A percentile compares a stretch with the other conserved stretches of the same genome.
Evolutionary conservation across 331 rosid species (phyloP).

Genomic region (Cydonia oblonga): DNA sequence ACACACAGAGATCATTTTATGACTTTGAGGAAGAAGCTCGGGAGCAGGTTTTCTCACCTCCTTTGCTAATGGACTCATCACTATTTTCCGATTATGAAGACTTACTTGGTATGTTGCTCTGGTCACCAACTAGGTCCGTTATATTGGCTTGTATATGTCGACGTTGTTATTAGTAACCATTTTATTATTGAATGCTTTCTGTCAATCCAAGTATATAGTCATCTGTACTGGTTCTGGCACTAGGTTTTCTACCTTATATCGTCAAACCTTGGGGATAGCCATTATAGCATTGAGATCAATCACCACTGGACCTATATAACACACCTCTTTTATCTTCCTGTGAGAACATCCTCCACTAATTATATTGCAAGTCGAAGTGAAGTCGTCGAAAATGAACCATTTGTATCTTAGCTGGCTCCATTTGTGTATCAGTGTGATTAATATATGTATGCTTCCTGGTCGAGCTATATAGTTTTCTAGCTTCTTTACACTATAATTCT

Average conservation of each 20-base stretch:
- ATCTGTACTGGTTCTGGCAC: background rate
- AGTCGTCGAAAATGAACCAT: background rate
- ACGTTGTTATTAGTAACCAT: slow-evolving; percentile 1
- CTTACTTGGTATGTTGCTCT: slow-evolving; percentile 69
- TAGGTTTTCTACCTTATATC: background rate
- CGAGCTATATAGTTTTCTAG: background rate
- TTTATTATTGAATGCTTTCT: slow-evolving; percentile 1
- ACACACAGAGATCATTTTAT: slow-evolving; percentile 48
- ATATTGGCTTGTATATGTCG: slow-evolving; percentile 3
- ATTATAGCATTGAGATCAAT: background rate
- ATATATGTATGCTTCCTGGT: background rate
- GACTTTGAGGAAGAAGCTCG: slow-evolving; percentile 74
- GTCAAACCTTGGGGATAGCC: background rate
- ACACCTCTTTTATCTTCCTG: background rate
- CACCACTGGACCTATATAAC: background rate
- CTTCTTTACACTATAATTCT: background rate
- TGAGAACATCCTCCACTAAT: background rate
- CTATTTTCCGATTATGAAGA: slow-evolving; percentile 80
- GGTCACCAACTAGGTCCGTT: slow-evolving; percentile 6
- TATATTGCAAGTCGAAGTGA: background rate
- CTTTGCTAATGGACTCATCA: slow-evolving; percentile 72
- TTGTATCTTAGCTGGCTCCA: background rate
- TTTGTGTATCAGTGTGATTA: background rate
- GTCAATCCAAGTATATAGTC: background rate
- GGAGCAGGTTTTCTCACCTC: slow-evolving; percentile 89